Conservation (phyloP, 139 green algal species). For the Mesotaenium endlicherianum region DNA sequence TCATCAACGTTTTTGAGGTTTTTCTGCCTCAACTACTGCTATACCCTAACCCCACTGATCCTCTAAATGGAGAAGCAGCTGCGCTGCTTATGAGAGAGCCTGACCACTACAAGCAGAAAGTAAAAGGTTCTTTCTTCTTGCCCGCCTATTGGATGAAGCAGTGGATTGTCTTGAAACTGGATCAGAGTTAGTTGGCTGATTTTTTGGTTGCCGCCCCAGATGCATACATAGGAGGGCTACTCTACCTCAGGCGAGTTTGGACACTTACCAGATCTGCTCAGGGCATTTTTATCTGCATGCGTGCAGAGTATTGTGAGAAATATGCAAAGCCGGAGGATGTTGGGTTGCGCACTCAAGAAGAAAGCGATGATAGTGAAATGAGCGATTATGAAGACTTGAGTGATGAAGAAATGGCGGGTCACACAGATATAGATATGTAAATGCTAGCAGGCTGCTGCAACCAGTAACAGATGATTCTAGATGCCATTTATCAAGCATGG, state of each 20-base stretch:
- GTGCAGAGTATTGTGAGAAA: constrained; percentile 51
- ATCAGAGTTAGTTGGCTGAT: background rate
- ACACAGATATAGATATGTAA: constrained; percentile 29
- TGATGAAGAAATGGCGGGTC: constrained; percentile 47
- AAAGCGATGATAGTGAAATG: constrained; percentile 40
- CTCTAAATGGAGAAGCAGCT: constrained; percentile 95
- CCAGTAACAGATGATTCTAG: too few relatives aligned
- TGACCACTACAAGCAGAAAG: constrained; percentile 83
- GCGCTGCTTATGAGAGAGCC: constrained; percentile 95
- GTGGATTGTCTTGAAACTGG: background rate
- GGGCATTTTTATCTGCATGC: background rate
- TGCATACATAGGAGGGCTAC: background rate
- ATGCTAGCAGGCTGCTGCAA: too few relatives aligned
- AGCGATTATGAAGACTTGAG: constrained; percentile 41
- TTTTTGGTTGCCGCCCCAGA: background rate
- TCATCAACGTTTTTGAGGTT: constrained; percentile 99
- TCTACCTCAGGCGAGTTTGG: background rate
- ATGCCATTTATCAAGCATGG: too few relatives aligned
- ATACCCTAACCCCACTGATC: constrained; percentile 97
- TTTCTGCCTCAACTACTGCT: constrained; percentile 98
- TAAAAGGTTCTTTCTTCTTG: constrained; percentile 59
- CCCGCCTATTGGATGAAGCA: background rate
- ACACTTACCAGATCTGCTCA: background rate
- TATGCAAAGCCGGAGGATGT: constrained; percentile 48
- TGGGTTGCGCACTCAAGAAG: constrained; percentile 2